Conservation (phyloP, 1,284 basidiomycete species). For the Ceratobasidium theobromae region DNA sequence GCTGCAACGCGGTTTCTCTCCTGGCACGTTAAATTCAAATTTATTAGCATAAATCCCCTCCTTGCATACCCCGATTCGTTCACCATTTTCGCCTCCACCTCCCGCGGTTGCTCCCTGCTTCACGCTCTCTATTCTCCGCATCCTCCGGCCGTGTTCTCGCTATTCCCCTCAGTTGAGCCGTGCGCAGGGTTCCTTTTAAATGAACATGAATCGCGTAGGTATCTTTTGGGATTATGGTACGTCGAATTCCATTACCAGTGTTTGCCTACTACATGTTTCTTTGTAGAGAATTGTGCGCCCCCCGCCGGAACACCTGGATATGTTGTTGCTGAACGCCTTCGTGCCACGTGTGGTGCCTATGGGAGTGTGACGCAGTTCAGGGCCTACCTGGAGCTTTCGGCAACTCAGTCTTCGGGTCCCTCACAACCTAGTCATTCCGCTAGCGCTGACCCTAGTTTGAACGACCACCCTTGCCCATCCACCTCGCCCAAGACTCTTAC, state of each 20-base stretch:
- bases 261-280: slow-evolving; percentile 4
- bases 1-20: slow-evolving; percentile 19
- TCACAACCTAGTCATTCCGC: not conserved
- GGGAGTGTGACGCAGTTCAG: slow-evolving; percentile 36
- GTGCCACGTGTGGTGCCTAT: slow-evolving; percentile 29
- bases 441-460: not conserved
- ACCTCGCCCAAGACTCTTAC: slow-evolving; percentile 41
- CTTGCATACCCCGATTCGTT: slow-evolving; percentile 40
- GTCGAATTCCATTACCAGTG: slow-evolving; percentile 36
- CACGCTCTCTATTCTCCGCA: slow-evolving; percentile 15
- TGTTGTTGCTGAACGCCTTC: slow-evolving; percentile 43
- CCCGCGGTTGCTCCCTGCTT: slow-evolving; percentile 1
- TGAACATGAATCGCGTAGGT: slow-evolving; percentile 46
- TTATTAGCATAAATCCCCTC: slow-evolving; percentile 29
- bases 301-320: slow-evolving; percentile 51
- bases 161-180: slow-evolving; percentile 6
- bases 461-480: slow-evolving; percentile 32
- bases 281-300: slow-evolving; percentile 57
- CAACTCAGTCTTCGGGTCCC: not conserved
- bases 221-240: slow-evolving; percentile 66
- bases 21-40: slow-evolving; percentile 28
- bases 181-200: not conserved
- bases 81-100: slow-evolving; percentile 25
- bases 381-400: slow-evolving; percentile 34
- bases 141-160: not conserved